phyloP scores from a whole-genome alignment of 2,329 filamentous ascomycete species.

The Daldinia sp. region DNA sequence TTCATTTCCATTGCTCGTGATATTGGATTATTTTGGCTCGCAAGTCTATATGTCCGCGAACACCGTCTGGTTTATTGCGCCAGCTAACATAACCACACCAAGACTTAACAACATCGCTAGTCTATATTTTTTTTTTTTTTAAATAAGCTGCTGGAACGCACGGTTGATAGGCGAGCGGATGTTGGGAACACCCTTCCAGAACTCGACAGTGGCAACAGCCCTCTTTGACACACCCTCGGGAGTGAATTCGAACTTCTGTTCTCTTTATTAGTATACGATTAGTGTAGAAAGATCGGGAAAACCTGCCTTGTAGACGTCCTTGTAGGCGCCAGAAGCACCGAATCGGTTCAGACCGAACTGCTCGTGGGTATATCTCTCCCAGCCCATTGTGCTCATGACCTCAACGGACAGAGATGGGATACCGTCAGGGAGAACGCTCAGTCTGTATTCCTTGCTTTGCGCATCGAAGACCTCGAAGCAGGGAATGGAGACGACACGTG shows the following conservation, averaged over 20 bases:
- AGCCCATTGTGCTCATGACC: conserved; percentile 96
- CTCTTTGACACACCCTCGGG: conserved; percentile 97
- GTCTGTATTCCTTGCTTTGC: conserved; percentile 93
- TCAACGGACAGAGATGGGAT: conserved; percentile 94
- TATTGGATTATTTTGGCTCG: conserved; percentile 37
- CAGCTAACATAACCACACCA: conserved; percentile 29
- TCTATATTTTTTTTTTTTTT: conserved; percentile 51
- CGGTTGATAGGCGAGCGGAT: conserved; percentile 95
- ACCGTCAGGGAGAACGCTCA: conserved; percentile 90
- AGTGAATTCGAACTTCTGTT: conserved; percentile 98
- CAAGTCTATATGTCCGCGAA: conserved; percentile 41
- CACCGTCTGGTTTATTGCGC: conserved; percentile 34
- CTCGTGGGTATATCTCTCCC: conserved; percentile 99
- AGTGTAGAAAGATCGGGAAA: neutral
- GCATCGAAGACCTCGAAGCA: conserved; percentile 97
- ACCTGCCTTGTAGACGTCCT: conserved; percentile 92
- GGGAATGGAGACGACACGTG: conserved; percentile 93
- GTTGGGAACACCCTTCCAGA: conserved; percentile 94
- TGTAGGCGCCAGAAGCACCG: conserved; percentile 95
- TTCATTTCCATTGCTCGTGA: conserved; percentile 34
- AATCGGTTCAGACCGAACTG: conserved; percentile 99
- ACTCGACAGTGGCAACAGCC: conserved; percentile 88
- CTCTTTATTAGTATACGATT: conserved; percentile 49
- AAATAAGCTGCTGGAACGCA: conserved; percentile 97
- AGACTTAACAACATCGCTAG: conserved; percentile 19